Base-by-base conservation (phyloP, 2,329 filamentous ascomycete species). In the Aspergillus alliaceus region DNA sequence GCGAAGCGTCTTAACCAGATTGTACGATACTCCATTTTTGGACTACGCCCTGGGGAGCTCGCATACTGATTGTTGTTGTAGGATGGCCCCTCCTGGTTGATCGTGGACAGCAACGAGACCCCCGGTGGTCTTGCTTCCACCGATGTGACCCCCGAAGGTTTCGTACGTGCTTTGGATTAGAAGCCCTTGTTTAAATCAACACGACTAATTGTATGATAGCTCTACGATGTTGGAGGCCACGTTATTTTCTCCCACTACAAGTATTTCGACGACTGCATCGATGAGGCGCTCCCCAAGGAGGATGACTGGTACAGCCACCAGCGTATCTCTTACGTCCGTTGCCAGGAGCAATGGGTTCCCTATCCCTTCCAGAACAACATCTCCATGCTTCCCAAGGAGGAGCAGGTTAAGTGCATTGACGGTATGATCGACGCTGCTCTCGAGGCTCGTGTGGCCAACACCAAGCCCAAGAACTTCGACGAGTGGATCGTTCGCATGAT, bases 321-420 rank as follows among this genome's bases (percentile, higher is more conserved):
- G 84, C 93, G 95, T 75, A 95, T 99, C 80, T 99, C 95, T 63
- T 99, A 99, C 77, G 93, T 99, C 68, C 93, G 95, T 74, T 97
- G 92, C 89, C 93, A 96, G 87, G 84, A 85, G 66, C 84, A 91
- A 73, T 99, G 95, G 95, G 95, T 99, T 57, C 93, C 95, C 53
- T 99, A 99, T 81, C 95, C 95, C 64, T 97, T 99, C 88, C 95
- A 99, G 83, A 99, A 98, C 87, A 99, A 99, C 84, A 93, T 99
- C 75, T 96, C 95, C 71, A 93, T 97, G 88, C 81, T 99, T 72
- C 90, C 91, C 76, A 96, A 97, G 84, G 91, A 97, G 66, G 95
- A 99, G 72, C 93, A 99, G 81, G 92, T 97, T 65, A 88, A 85
- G 73, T 96, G 91, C 77, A 89, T 99, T 70, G 91, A 98, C 66